A percentile compares a stretch with the other conserved stretches of the same genome.
phyloP scores from a whole-genome alignment of 225 moss, liverwort and hornwort genomes.

The Rhytidiadelphus loreus region DNA sequence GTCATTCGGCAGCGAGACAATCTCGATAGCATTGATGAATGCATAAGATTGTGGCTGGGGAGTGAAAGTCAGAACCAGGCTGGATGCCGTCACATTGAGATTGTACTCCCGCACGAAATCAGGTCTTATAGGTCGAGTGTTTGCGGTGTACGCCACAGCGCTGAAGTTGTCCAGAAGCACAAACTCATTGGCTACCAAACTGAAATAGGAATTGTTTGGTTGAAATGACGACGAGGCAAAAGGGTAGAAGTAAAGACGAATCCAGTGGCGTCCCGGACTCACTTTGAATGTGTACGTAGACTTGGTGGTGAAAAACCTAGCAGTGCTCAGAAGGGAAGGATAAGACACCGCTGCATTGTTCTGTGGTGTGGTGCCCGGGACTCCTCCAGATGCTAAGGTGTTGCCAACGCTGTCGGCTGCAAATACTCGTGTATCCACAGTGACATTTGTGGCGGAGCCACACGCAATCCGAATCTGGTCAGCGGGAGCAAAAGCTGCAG shows the following conservation, averaged over 20 bases:
- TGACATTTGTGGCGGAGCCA: slow-evolving; percentile 36
- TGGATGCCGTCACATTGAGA: slow-evolving; percentile 15
- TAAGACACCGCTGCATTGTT: slow-evolving; percentile 21
- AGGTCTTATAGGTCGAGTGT: neutral
- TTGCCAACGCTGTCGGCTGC: slow-evolving; percentile 30
- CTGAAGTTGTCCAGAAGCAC: slow-evolving; percentile 63
- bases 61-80: slow-evolving; percentile 43
- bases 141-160: neutral
- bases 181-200: slow-evolving; percentile 42
- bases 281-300: slow-evolving; percentile 62
- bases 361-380: slow-evolving; percentile 27
- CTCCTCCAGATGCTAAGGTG: slow-evolving; percentile 29
- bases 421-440: slow-evolving; percentile 8
- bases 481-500: neutral
- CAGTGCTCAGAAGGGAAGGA: slow-evolving; percentile 37
- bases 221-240: slow-evolving; percentile 41
- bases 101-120: slow-evolving; percentile 47
- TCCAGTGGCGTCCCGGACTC: slow-evolving; percentile 41
- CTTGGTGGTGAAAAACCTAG: slow-evolving; percentile 48
- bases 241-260: slow-evolving; percentile 81
- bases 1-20: slow-evolving; percentile 43
- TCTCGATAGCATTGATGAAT: slow-evolving; percentile 72
- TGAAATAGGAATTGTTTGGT: slow-evolving; percentile 51
- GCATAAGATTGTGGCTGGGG: slow-evolving; percentile 46
- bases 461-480: slow-evolving; percentile 40